These are phyloP conservation scores for Stephania yunnanensis DNA, from an alignment of 164 flowering plant species.

Conservation along the genomic window DNA sequence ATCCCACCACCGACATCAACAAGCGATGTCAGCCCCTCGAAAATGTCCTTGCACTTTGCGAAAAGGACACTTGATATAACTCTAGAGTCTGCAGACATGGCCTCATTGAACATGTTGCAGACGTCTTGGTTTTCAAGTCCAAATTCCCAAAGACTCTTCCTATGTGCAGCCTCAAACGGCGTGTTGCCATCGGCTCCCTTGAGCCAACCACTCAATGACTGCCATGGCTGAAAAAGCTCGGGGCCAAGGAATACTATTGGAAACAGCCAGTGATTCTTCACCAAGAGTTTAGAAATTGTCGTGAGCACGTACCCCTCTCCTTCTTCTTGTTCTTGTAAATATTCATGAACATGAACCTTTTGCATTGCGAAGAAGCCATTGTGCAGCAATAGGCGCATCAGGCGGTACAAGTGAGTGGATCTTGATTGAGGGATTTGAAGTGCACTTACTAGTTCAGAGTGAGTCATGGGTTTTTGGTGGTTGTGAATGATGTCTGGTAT, in stretches of 20 bases:
- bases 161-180: constrained; percentile 23
- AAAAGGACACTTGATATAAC: constrained; percentile 12
- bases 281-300: constrained; percentile 23
- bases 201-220: not conserved
- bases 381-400: not conserved
- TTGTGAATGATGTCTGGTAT: constrained; percentile 29
- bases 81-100: constrained; percentile 24
- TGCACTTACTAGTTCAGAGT: not conserved
- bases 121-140: not conserved
- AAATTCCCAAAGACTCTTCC: constrained; percentile 21
- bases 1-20: constrained; percentile 26
- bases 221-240: constrained; percentile 15
- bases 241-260: constrained; percentile 19
- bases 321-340: not conserved
- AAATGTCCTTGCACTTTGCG: constrained; percentile 8
- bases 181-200: not conserved
- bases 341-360: not conserved
- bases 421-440: not conserved
- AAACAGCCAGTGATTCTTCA: constrained; percentile 16
- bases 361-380: not conserved
- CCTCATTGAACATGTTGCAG: constrained; percentile 19
- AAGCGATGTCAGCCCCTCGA: constrained; percentile 27
- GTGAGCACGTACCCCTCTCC: constrained; percentile 19
- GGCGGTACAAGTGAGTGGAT: not conserved
- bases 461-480: constrained; percentile 15